Conservation (phyloP, 2,329 filamentous ascomycete species). For the Periglandula ipomoeae region DNA sequence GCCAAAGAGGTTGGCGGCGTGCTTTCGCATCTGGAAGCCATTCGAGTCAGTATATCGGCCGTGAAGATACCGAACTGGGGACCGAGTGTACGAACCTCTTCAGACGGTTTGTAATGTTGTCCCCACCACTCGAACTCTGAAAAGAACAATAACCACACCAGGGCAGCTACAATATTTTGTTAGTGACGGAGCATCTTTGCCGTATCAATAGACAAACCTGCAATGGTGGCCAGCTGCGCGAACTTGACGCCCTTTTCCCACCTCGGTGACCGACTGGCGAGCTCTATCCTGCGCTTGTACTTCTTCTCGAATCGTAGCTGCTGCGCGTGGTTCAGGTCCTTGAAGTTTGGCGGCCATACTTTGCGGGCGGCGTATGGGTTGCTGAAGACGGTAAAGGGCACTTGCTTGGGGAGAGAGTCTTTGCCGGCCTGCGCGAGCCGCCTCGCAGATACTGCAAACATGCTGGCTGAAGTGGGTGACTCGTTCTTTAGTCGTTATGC, state of each 20-base stretch:
- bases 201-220: constrained; percentile 33
- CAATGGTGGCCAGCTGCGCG: constrained; percentile 50
- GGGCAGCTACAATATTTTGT: constrained; percentile 18
- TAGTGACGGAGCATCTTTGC: not conserved
- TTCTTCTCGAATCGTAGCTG: constrained; percentile 72
- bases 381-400: constrained; percentile 30
- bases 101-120: constrained; percentile 31
- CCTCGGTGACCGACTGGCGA: constrained; percentile 51
- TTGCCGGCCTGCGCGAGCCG: constrained; percentile 24
- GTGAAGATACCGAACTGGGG: not conserved
- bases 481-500: not conserved
- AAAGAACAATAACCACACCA: constrained; percentile 31
- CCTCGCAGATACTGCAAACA: constrained; percentile 26
- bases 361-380: constrained; percentile 60
- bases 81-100: constrained; percentile 23
- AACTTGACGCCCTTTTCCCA: constrained; percentile 60
- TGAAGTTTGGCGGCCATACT: constrained; percentile 71
- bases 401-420: constrained; percentile 16
- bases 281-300: constrained; percentile 59
- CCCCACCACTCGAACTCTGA: constrained; percentile 36
- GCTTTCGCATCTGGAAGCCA: constrained; percentile 23
- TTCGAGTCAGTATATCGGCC: constrained; percentile 4
- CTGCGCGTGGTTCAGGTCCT: constrained; percentile 58
- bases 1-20: constrained; percentile 30
- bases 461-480: constrained; percentile 10